phyloP scores from a whole-genome alignment of 495 filamentous ascomycete genomes.

The Tirmania nivea region DNA sequence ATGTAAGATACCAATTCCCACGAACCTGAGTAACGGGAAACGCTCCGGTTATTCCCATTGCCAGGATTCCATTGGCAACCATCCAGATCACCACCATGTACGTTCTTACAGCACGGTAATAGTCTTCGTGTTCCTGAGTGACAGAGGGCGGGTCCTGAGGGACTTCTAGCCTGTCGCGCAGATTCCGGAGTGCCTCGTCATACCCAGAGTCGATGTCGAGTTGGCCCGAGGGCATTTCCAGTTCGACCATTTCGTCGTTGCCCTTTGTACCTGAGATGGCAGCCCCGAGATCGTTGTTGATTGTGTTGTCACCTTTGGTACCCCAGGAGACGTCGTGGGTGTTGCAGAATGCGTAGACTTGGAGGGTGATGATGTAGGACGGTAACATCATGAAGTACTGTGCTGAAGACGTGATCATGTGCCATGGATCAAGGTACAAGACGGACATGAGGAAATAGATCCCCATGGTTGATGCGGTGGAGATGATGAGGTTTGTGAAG shows the following conservation, averaged over 20 bases:
- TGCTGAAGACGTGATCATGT: slow-evolving; percentile 86
- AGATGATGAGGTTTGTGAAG: slow-evolving; percentile 86
- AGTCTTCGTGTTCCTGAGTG: slow-evolving; percentile 81
- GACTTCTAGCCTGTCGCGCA: slow-evolving; percentile 80
- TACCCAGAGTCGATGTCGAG: slow-evolving; percentile 96
- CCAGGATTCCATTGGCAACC: slow-evolving; percentile 71
- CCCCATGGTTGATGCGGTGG: slow-evolving; percentile 69
- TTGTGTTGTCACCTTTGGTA: slow-evolving; percentile 93
- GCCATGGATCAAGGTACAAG: slow-evolving; percentile 95
- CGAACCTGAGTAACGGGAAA: slow-evolving; percentile 48
- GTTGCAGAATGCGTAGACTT: slow-evolving; percentile 99
- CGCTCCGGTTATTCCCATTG: slow-evolving; percentile 81
- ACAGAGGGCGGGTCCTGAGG: slow-evolving; percentile 38
- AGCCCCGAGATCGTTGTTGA: slow-evolving; percentile 73
- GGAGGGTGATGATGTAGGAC: slow-evolving; percentile 85
- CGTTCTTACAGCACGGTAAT: slow-evolving; percentile 90
- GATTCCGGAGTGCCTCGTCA: slow-evolving; percentile 88
- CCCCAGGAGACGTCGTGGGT: slow-evolving; percentile 98
- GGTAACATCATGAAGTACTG: slow-evolving; percentile 91
- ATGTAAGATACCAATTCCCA: slow-evolving; percentile 52
- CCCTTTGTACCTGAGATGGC: slow-evolving; percentile 39
- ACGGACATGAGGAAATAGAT: slow-evolving; percentile 93
- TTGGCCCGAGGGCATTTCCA: slow-evolving; percentile 96
- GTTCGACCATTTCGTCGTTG: slow-evolving; percentile 48
- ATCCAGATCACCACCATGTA: slow-evolving; percentile 99